phyloP scores from a whole-genome alignment of 2,329 filamentous ascomycete species.

The Lanzia echinophila region DNA sequence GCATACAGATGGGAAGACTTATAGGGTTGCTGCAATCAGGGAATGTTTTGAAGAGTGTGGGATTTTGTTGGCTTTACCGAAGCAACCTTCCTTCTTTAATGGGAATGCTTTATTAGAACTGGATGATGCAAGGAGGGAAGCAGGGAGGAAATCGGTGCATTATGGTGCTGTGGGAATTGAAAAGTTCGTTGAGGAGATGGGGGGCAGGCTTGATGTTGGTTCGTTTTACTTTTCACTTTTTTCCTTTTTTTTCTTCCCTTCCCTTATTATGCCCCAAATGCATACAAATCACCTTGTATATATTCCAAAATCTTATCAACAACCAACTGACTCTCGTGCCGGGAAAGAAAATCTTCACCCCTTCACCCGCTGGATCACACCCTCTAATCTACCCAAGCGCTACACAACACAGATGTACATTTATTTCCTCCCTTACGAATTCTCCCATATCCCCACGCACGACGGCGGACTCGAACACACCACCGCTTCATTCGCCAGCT shows the following conservation, averaged over 20 bases:
- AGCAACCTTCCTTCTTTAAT: no score
- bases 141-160: slow-evolving; percentile 64
- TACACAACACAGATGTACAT: slow-evolving; percentile 98
- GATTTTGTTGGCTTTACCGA: slow-evolving; percentile 56
- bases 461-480: slow-evolving; percentile 63
- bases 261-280: no score
- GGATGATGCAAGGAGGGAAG: slow-evolving; percentile 51
- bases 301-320: background rate
- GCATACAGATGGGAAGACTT: slow-evolving; percentile 66
- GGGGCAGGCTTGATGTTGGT: slow-evolving; percentile 61
- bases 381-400: slow-evolving; percentile 60
- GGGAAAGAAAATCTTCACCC: slow-evolving; percentile 58
- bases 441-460: slow-evolving; percentile 44
- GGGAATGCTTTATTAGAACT: slow-evolving; percentile 51
- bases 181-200: slow-evolving; percentile 54
- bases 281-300: no score
- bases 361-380: slow-evolving; percentile 91
- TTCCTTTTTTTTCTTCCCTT: no score
- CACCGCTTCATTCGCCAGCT: slow-evolving; percentile 69
- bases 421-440: slow-evolving; percentile 58
- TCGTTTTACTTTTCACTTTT: slow-evolving; percentile 20
- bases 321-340: background rate
- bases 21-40: slow-evolving; percentile 76
- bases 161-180: slow-evolving; percentile 56
- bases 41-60: slow-evolving; percentile 96